phyloP scores from a whole-genome alignment of 2,329 filamentous ascomycete species.

The Botrytis elliptica region DNA sequence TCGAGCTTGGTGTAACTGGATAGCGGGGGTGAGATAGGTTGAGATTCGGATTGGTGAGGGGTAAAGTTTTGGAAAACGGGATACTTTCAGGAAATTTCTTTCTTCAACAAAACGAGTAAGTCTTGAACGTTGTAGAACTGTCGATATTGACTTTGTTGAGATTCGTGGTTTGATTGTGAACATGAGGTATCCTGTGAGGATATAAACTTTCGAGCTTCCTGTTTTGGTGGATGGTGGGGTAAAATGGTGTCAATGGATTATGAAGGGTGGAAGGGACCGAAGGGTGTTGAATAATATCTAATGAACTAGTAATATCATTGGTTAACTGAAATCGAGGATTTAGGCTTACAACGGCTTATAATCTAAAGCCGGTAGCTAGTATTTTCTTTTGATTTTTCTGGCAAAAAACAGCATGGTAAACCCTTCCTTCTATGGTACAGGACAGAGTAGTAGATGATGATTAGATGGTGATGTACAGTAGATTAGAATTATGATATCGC shows the following conservation, averaged over 20 bases:
- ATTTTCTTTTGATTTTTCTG: neutral
- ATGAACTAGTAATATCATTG: neutral
- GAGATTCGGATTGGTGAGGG: constrained; percentile 12
- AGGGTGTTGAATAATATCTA: neutral
- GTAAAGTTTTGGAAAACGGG: neutral
- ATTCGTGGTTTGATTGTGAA: constrained; percentile 17
- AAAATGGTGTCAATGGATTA: neutral
- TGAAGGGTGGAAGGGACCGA: neutral
- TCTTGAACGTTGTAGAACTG: neutral
- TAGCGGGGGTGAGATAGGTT: constrained; percentile 34
- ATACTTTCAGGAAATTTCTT: neutral
- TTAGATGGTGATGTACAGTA: neutral
- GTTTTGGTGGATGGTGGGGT: constrained; percentile 8
- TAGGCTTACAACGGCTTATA: neutral
- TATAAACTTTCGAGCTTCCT: constrained; percentile 14
- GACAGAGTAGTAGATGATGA: neutral
- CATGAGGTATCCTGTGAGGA: constrained; percentile 9
- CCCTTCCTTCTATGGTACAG: neutral
- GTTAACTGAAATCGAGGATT: neutral
- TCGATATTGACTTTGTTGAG: constrained; percentile 17
- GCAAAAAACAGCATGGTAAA: neutral
- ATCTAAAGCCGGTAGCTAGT: neutral
- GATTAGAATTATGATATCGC: neutral
- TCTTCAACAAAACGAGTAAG: neutral
- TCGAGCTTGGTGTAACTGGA: constrained; percentile 54